Conservation (phyloP, 2,329 filamentous ascomycete genomes). For the Cordyceps cicadae region DNA sequence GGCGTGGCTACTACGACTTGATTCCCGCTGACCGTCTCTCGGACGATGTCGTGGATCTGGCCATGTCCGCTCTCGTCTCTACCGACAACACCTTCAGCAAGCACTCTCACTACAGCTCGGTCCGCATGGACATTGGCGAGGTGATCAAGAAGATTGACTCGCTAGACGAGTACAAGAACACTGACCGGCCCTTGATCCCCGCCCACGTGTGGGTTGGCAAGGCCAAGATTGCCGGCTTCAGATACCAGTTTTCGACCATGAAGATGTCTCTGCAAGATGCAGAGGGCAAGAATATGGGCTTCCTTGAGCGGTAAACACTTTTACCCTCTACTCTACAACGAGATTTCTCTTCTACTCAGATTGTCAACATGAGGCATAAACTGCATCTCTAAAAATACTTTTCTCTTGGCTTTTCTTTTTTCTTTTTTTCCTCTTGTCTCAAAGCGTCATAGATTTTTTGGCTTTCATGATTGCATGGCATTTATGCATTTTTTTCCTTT, state of each 20-base stretch:
- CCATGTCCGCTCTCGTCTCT: conserved; percentile 8
- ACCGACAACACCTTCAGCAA: conserved; percentile 6
- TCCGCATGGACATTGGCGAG: conserved; percentile 13
- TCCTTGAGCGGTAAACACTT: conserved; percentile 11
- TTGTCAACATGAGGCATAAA: conserved; percentile 8
- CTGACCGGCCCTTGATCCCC: conserved; percentile 9
- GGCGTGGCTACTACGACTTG: conserved; percentile 12
- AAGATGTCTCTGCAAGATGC: conserved; percentile 10
- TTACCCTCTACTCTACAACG: background rate
- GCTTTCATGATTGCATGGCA: conserved; percentile 11
- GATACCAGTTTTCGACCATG: conserved; percentile 12
- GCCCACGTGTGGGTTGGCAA: conserved; percentile 12
- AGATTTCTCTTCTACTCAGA: conserved; percentile 5
- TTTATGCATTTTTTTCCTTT: conserved; percentile 10
- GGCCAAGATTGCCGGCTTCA: conserved; percentile 12
- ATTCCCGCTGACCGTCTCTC: conserved; percentile 12
- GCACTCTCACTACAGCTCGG: conserved; percentile 13
- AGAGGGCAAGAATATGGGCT: conserved; percentile 11
- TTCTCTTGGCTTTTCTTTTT: background rate
- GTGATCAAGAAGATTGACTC: conserved; percentile 12
- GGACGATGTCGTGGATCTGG: conserved; percentile 11
- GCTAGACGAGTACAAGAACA: conserved; percentile 10
- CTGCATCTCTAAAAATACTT: background rate
- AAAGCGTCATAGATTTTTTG: conserved; percentile 13
- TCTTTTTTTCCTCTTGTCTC: conserved; percentile 11